Evolutionary conservation across 2,329 filamentous ascomycete genomes (phyloP).

Genomic region (Ceratocystis diversiconidia): DNA sequence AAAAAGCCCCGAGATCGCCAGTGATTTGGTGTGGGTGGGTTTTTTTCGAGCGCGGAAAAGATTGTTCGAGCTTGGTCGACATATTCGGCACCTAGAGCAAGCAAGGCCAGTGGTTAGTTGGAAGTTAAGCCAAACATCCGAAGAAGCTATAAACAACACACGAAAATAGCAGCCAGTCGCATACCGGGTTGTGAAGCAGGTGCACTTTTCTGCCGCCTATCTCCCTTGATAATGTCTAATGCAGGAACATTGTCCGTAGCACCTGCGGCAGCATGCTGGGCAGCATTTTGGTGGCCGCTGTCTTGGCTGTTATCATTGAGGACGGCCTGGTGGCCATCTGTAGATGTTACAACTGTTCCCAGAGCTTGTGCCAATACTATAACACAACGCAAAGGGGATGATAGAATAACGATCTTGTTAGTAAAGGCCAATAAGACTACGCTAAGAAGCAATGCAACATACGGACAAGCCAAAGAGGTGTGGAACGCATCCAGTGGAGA

Average conservation of each 20-base stretch:
- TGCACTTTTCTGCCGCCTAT: neutral
- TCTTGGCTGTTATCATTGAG: slow-evolving; percentile 2
- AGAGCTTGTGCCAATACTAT: slow-evolving; percentile 8
- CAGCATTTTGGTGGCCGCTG: neutral
- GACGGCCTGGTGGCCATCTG: neutral
- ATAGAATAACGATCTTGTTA: neutral
- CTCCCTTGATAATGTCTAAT: neutral
- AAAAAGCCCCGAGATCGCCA: slow-evolving; percentile 10
- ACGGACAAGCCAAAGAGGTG: slow-evolving; percentile 10
- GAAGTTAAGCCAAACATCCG: neutral
- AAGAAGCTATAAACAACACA: neutral
- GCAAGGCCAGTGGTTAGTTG: neutral
- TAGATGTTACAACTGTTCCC: neutral
- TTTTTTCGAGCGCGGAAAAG: slow-evolving; percentile 10
- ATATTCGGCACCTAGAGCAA: slow-evolving; percentile 11
- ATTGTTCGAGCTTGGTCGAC: slow-evolving; percentile 15
- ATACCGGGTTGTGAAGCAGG: slow-evolving; percentile 1
- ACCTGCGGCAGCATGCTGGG: neutral
- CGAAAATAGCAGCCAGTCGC: neutral
- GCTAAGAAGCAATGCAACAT: neutral
- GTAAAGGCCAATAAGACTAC: neutral
- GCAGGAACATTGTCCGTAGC: neutral
- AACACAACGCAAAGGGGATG: neutral
- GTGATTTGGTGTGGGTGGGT: slow-evolving; percentile 8
- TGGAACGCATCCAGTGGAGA: slow-evolving; percentile 3